phyloP scores from a whole-genome alignment of 2,329 filamentous ascomycete genomes.

The Nemania diffusa region DNA sequence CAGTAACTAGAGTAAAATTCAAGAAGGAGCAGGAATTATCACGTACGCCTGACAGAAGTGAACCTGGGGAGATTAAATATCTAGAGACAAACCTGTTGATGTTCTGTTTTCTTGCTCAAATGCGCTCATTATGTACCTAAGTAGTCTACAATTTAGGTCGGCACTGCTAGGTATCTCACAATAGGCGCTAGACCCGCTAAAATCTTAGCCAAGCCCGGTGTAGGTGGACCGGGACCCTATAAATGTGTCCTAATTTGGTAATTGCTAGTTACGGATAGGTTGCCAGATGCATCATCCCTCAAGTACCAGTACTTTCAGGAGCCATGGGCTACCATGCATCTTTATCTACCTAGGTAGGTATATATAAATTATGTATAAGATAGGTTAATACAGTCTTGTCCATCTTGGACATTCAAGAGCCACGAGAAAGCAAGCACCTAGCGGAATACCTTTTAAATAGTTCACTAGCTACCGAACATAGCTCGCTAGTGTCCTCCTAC shows the following conservation, averaged over 20 bases:
- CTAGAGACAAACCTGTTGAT: background rate
- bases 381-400: too few relatives aligned
- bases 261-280: constrained; percentile 9
- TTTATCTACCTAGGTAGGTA: too few relatives aligned
- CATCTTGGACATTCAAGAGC: too few relatives aligned
- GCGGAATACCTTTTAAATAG: too few relatives aligned
- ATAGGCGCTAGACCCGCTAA: background rate
- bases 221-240: constrained; percentile 6
- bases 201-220: constrained; percentile 11
- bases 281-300: background rate
- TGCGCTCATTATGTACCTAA: constrained; percentile 26
- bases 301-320: constrained; percentile 30
- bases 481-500: too few relatives aligned
- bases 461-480: too few relatives aligned
- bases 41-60: background rate
- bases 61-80: background rate
- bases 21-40: too few relatives aligned
- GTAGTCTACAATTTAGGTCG: background rate
- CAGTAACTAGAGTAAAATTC: too few relatives aligned
- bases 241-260: constrained; percentile 21
- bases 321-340: too few relatives aligned
- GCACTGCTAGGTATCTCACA: background rate
- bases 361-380: too few relatives aligned
- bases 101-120: constrained; percentile 40
- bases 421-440: too few relatives aligned